Base-by-base conservation (phyloP, 2,329 filamentous ascomycete genomes). In the Mycocentrospora acerina region DNA sequence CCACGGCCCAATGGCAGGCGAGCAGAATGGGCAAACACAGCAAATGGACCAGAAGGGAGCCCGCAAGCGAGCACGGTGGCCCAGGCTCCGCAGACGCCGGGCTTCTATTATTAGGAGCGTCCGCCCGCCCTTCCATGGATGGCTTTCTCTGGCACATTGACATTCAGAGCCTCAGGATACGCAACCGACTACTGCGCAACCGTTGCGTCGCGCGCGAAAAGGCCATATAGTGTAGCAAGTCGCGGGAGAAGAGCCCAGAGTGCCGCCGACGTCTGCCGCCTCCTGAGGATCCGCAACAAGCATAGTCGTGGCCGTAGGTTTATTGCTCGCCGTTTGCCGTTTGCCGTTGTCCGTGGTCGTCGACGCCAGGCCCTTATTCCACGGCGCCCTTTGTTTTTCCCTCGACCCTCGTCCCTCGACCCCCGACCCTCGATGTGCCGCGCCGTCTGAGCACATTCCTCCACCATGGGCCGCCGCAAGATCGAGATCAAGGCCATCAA, bases 401-500 rank as follows among this genome's bases (percentile, higher is more conserved):
- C n/a, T n/a, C n/a, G n/a, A n/a, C n/a, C n/a, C n/a, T n/a, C n/a
- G n/a, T n/a, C n/a, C n/a, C n/a, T n/a, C n/a, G n/a, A n/a, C 34
- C 29, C 29, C 38, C 35, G 34, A 38, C 37, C 40, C 44, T 53
- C 57, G 40, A 64, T 66, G 60, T 54, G 53, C 60, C 25, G 53
- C 51, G 51, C 49, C 57, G 37, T 44, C 49, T 60, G 44, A 52
- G 19, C 32, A 22, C 33, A 29, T 34, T 28, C 43, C 34, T 46
- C 35, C 51, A 64, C 42, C 46, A 98, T 98, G 93, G 93, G 93
- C 70, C 85, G 93, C 71, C 84, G 93, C 80, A 98, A 98, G 82
- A 98, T 98, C 68, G 93, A 97, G 77, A 97, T 98, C 78, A 96
- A 96, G 75, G 89, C 91, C 58, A 97, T 97, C 79, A 96, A 95